Evolutionary conservation across 1,139 yeast species (phyloP), one percentile per base, ranked within the genome.

Genomic region (Yamadazyma epiphylla): DNA sequence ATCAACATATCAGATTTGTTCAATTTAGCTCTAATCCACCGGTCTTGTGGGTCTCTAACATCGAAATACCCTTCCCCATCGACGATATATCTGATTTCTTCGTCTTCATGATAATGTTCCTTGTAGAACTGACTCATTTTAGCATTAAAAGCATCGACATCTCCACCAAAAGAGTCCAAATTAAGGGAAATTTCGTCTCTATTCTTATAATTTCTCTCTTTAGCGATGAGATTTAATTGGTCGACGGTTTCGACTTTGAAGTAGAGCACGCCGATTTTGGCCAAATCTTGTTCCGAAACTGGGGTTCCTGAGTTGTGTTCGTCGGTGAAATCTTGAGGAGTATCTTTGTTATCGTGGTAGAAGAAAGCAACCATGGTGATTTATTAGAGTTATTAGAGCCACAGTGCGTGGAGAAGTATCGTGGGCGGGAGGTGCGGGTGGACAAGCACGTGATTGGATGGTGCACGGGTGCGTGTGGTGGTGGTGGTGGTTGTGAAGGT

Each of bases 41-140:
- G 59, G 46, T 83, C 88, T 24, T 70, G 61, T 13, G 61, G 51
- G 49, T 76, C 80, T 41, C 96, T 72, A 7, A 91, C 88, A 50
- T 91, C 97, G 53, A 91, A 91, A 58, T 75, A 91, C 0, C 98
- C 97, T 38, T 79, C 85, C 7, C 98, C 98, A 16, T 83, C 96
- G 19, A 83, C 54, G 36, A 88, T 76, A 58, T 88, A 89, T 42
- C 98, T 70, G 53, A 91, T 91, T 63, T 91, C 98, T 59, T 91
- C 98, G 54, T 91, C 98, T 55, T 91, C 97, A 54, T 91, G 98
- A 42, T 86, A 68, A 57, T 91, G 98, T 55, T 91, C 97, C 29
- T 75, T 68, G 61, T 82, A 87, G 57, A 89, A 89, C 32, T 60
- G 71, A 38, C 72, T 64, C 60, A 89, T 71, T 55, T 87, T 86